These are phyloP conservation scores for Glutinoglossum americanum DNA, from an alignment of 495 filamentous ascomycete genomes.

Conservation along the genomic window DNA sequence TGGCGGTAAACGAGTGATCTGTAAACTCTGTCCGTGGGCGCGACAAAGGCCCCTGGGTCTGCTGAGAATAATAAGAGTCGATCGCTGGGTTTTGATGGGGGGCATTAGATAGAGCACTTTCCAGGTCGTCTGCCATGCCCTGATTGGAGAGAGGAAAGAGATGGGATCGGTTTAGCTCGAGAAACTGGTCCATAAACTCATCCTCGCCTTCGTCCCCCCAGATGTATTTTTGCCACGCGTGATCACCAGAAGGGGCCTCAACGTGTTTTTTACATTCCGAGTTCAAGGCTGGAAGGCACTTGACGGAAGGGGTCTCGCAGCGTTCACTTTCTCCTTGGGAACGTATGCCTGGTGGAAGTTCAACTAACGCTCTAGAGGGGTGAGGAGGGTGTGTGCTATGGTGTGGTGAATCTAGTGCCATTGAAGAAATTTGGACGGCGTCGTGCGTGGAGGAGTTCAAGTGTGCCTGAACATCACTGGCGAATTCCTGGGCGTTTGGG, in stretches of 20 bases:
- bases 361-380: background rate
- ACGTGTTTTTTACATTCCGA: background rate
- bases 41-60: too few species aligned
- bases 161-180: too few species aligned
- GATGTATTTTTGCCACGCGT: background rate
- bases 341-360: background rate
- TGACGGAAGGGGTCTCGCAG: background rate
- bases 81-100: too few species aligned
- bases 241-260: background rate
- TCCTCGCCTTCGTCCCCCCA: background rate
- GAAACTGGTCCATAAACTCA: background rate
- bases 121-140: too few species aligned
- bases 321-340: background rate
- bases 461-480: background rate
- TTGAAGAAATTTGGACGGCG: background rate
- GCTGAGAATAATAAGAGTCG: too few species aligned
- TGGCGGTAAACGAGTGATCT: too few species aligned
- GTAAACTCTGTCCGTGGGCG: too few species aligned
- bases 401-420: background rate
- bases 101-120: too few species aligned
- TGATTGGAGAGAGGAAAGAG: too few species aligned
- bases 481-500: background rate
- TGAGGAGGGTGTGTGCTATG: background rate
- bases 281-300: background rate
- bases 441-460: background rate